Conservation (phyloP, 495 filamentous ascomycete genomes). For the Aspergillus ostianus region DNA sequence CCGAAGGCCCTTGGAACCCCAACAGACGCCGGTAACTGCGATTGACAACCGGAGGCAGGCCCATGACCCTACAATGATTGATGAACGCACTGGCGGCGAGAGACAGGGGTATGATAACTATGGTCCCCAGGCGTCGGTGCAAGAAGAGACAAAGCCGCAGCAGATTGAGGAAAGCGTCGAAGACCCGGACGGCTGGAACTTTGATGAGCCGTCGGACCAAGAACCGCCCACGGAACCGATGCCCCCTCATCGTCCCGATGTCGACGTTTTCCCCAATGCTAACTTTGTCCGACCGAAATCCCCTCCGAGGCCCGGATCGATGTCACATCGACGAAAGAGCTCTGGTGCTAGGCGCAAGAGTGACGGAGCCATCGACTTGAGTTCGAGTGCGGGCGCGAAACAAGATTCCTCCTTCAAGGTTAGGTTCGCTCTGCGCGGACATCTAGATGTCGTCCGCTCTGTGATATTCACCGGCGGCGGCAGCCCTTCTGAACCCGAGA, state of each 20-base stretch:
- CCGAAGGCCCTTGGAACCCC: constrained; percentile 38
- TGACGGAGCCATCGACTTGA: constrained; percentile 49
- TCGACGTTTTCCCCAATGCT: constrained; percentile 79
- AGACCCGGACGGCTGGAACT: constrained; percentile 86
- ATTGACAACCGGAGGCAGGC: constrained; percentile 39
- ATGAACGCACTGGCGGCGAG: constrained; percentile 56
- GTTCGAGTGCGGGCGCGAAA: constrained; percentile 32
- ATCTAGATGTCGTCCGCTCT: constrained; percentile 88
- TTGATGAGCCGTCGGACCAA: constrained; percentile 62
- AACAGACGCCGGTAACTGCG: constrained; percentile 34
- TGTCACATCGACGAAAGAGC: constrained; percentile 77
- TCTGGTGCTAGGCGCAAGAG: constrained; percentile 67
- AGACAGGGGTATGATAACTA: constrained; percentile 58
- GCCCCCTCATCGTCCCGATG: constrained; percentile 69
- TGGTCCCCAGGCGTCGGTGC: constrained; percentile 44
- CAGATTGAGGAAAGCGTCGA: constrained; percentile 39
- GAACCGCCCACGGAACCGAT: constrained; percentile 48
- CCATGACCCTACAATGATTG: constrained; percentile 40
- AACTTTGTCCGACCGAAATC: constrained; percentile 75
- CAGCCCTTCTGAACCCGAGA: constrained; percentile 90
- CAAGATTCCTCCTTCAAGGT: constrained; percentile 82
- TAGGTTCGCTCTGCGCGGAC: constrained; percentile 85
- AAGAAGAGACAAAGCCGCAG: constrained; percentile 33
- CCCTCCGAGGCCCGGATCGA: constrained; percentile 62
- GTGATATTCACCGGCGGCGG: constrained; percentile 96